These are phyloP conservation scores for Plasmodium malariae DNA, from an alignment of 169 alveolate species.

Conservation along the genomic window DNA sequence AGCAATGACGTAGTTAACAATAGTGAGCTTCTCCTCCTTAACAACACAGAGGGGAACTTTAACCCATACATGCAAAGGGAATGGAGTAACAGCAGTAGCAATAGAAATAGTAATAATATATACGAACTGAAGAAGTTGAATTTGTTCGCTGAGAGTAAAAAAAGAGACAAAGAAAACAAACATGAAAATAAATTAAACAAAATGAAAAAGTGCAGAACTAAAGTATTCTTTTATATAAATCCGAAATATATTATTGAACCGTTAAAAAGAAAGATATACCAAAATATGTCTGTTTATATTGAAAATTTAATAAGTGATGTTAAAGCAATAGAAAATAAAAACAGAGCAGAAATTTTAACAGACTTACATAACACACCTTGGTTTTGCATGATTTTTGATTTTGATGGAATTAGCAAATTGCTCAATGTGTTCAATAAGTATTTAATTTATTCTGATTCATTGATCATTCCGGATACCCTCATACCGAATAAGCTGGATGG, in stretches of 20 bases:
- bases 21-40: background rate
- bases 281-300: constrained; percentile 66
- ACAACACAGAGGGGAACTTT: background rate
- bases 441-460: constrained; percentile 68
- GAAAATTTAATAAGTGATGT: constrained; percentile 75
- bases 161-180: background rate
- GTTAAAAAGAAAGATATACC: constrained; percentile 57
- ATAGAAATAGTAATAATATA: background rate
- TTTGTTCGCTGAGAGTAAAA: constrained; percentile 33
- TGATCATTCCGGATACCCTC: constrained; percentile 57
- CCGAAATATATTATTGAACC: constrained; percentile 73
- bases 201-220: constrained; percentile 31
- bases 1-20: background rate
- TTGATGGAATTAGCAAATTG: constrained; percentile 72
- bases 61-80: background rate
- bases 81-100: background rate
- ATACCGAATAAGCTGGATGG: constrained; percentile 17
- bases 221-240: constrained; percentile 66
- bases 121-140: constrained; percentile 34
- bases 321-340: constrained; percentile 53
- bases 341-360: constrained; percentile 49
- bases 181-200: constrained; percentile 9
- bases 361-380: constrained; percentile 62
- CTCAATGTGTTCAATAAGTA: constrained; percentile 62
- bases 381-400: constrained; percentile 70